phyloP scores from a whole-genome alignment of 2,329 filamentous ascomycete species.

The Fusarium beomiforme region DNA sequence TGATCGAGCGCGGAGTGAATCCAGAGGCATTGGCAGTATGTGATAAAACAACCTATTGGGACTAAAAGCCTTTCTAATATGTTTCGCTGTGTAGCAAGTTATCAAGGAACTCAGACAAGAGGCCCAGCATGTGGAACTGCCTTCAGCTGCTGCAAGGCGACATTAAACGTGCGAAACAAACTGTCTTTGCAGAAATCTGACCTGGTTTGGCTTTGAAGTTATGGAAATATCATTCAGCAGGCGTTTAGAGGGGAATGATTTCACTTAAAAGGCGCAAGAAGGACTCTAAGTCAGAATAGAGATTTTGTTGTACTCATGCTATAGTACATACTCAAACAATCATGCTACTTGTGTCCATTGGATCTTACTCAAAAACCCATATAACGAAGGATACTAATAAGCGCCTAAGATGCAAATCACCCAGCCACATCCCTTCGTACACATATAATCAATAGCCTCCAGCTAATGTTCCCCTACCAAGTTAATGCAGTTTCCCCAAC shows the following conservation, averaged over 20 bases:
- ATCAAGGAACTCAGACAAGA: slow-evolving; percentile 69
- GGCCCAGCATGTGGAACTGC: slow-evolving; percentile 60
- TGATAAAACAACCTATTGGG: not conserved
- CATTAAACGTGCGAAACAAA: slow-evolving; percentile 31
- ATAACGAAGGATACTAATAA: slow-evolving; percentile 11
- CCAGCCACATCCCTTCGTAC: slow-evolving; percentile 14
- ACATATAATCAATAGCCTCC: slow-evolving; percentile 16
- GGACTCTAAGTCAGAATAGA: slow-evolving; percentile 6
- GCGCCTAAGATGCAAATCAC: slow-evolving; percentile 29
- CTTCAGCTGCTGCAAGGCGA: slow-evolving; percentile 45
- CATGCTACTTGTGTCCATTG: slow-evolving; percentile 9
- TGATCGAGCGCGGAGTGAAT: slow-evolving; percentile 97
- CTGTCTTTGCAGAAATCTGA: not conserved
- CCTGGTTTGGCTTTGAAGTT: not conserved
- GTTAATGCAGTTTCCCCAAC: slow-evolving; percentile 32
- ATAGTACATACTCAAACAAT: slow-evolving; percentile 16
- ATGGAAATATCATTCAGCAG: not conserved
- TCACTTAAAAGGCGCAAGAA: not conserved
- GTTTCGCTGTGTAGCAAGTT: slow-evolving; percentile 56
- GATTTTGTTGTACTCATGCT: slow-evolving; percentile 3
- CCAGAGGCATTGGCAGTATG: slow-evolving; percentile 93
- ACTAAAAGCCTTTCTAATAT: not conserved
- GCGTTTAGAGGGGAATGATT: slow-evolving; percentile 24
- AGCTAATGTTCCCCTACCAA: slow-evolving; percentile 18
- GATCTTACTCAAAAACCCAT: slow-evolving; percentile 1